A percentile compares a stretch with the other conserved stretches of the same genome.
Conservation (phyloP, 2,329 filamentous ascomycete genomes). For the Fusarium sororula region DNA sequence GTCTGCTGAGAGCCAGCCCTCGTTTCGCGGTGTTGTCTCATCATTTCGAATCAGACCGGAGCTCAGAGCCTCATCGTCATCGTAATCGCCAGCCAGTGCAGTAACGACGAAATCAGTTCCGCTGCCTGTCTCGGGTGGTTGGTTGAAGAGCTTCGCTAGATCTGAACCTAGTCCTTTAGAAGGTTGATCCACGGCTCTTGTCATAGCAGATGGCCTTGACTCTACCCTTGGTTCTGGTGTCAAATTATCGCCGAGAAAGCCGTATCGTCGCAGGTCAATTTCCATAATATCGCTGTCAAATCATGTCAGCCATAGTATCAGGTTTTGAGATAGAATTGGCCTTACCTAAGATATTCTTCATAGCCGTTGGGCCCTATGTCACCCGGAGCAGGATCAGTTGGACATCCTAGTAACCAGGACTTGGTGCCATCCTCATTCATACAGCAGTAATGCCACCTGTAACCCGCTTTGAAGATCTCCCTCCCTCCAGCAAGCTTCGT, state of each 20-base stretch:
- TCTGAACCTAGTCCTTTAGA: constrained; percentile 82
- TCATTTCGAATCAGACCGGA: constrained; percentile 59
- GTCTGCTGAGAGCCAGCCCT: constrained; percentile 69
- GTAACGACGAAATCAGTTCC: constrained; percentile 93
- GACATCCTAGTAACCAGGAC: constrained; percentile 95
- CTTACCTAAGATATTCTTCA: constrained; percentile 82
- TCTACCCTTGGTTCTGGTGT: constrained; percentile 63
- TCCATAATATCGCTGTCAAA: constrained; percentile 80
- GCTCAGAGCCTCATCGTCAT: constrained; percentile 70
- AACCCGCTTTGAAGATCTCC: constrained; percentile 91
- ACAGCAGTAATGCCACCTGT: constrained; percentile 98
- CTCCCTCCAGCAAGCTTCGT: constrained; percentile 93
- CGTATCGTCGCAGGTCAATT: constrained; percentile 91
- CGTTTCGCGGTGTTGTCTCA: constrained; percentile 52
- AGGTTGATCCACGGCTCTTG: constrained; percentile 60
- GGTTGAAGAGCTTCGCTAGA: constrained; percentile 86
- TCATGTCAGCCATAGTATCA: constrained; percentile 28
- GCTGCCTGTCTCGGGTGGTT: constrained; percentile 82
- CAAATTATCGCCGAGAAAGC: constrained; percentile 84
- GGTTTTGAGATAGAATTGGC: neutral
- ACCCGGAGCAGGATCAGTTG: constrained; percentile 73
- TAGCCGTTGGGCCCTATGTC: constrained; percentile 75
- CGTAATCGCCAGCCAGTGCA: constrained; percentile 80
- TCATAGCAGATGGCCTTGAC: constrained; percentile 58
- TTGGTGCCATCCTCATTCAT: constrained; percentile 96